Base-by-base conservation (phyloP, 805 yeast genomes). In the Kodamaea jinghongensis region DNA sequence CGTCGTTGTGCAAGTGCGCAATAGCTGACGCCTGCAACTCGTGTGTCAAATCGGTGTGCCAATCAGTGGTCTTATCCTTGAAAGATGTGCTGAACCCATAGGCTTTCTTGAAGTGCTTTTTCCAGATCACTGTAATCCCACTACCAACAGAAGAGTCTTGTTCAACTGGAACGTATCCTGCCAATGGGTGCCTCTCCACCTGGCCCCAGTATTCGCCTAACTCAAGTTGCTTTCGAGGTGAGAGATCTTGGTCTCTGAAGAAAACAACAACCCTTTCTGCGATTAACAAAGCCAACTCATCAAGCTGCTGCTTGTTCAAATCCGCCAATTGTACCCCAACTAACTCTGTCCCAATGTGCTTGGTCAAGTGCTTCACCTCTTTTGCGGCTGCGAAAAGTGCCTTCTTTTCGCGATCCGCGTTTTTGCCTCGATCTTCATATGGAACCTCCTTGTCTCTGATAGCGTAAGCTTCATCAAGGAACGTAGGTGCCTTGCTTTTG, bases 11-110 rank as follows among this genome's bases (percentile, higher is more conserved):
- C 48, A 79, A 62, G 45, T 71, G 73, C 3, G 83, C 76, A 47
- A 71, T 61, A 17, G 77, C 79, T 1, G 82, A 75, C 4, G 83
- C 82, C 41, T 73, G 76, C 32, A 63, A 61, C 59, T 78, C 83
- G 48, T 76, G 80, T 31, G 71, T 71, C 36, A 78, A 63, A 51
- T 76, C 81, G 5, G 78, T 66, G 60, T 76, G 82, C 75, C 76
- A 75, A 11, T 29, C 32, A 10, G 32, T 23, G 10, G 14, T 13
- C 22, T 20, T 3, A 9, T 32, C 17, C 41, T 32, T 38, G 37
- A 38, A 38, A 4, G 20, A 13, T 13, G 17, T 20, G 10, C 28
- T 23, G 11, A 27, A 14, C 5, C 28, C 23, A 35, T 31, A 41
- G 34, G 17, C 27, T 5, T 32, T 38, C 28, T 22, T 26, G 13